Percentiles rank a stretch among this genome's conserved stretches.
phyloP scores from a whole-genome alignment of 225 moss, liverwort and hornwort genomes.

The Physcomitrium patens region DNA sequence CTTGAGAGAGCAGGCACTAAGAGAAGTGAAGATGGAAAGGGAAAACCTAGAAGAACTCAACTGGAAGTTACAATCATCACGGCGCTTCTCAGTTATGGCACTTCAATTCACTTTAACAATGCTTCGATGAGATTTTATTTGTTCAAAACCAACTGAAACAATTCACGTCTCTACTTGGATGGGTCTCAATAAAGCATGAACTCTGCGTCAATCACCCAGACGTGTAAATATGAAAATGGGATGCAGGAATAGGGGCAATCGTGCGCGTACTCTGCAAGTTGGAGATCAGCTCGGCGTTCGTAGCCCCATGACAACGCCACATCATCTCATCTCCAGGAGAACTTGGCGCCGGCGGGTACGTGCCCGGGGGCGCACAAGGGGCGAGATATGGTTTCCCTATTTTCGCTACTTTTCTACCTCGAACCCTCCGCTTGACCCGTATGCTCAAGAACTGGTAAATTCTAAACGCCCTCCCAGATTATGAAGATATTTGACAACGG shows the following conservation, averaged over 20 bases:
- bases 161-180: too few species aligned
- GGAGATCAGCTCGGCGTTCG: slow-evolving; percentile 86
- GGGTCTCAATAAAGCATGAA: too few species aligned
- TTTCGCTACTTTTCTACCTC: slow-evolving; percentile 53
- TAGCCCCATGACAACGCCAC: slow-evolving; percentile 96
- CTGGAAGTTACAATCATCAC: too few species aligned
- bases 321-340: slow-evolving; percentile 95
- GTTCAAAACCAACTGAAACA: too few species aligned
- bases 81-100: too few species aligned
- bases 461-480: background rate
- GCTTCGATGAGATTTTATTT: too few species aligned
- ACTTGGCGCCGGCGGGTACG: slow-evolving; percentile 73
- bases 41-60: too few species aligned
- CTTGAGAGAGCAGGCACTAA: too few species aligned
- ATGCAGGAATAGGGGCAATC: background rate
- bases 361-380: slow-evolving; percentile 73
- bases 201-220: background rate
- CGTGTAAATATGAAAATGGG: background rate
- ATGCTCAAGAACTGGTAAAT: background rate
- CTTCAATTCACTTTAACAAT: too few species aligned
- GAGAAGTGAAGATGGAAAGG: too few species aligned
- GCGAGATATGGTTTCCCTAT: slow-evolving; percentile 80
- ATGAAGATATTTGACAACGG: background rate
- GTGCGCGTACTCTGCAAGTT: slow-evolving; percentile 82
- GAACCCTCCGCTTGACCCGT: slow-evolving; percentile 28